Evolutionary conservation across 495 filamentous ascomycete genomes (phyloP), one percentile per base, ranked within the genome.

Genomic region (Talaromyces ruber): DNA sequence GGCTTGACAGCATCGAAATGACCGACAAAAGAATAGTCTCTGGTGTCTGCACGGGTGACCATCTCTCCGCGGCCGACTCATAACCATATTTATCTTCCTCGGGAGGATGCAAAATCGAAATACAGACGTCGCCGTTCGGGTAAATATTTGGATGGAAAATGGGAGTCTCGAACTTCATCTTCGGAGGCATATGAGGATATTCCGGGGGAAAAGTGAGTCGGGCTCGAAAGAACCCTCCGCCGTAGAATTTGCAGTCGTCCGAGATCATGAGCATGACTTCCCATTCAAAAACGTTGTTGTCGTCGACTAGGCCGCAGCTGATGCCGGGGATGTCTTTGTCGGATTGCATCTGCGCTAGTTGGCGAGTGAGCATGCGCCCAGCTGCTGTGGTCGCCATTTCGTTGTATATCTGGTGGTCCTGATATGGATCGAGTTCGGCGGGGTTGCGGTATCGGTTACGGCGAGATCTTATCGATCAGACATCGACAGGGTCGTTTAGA

Each of bases 251-350:
- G 74, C 91, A 93, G 66, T 98, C 94, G 68, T 98, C 94, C 30
- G 82, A 90, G 67, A 98, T 94, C 94, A 98, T 98, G 34, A 98
- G 83, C 89, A 97, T 96, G 16, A 98, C 92, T 72, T 98, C 93
- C 94, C 94, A 98, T 79, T 97, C 89, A 65, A 96, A 97, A n/a
- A 98, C 88, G 70, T 96, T 97, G 77, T 80, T 87, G 67, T 88
- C 79, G 64, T 86, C 85, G 25, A 94, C 86, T 30, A 98, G 79
- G 1, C 94, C 94, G 70, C 89, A 94, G 64, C 91, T 96, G 67
- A 98, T 97, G 39, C 92, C 94, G 0, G 92, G 91, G 30, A 97
- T 88, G 74, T 96, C 91, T 68, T 90, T 92, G 67, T 91, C 89
- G 16, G 82, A 86, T 73, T 97, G 91, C 85, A 98, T 97, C 66